Evolutionary conservation across 2,329 filamentous ascomycete genomes (phyloP), one percentile per base, ranked within the genome.

Genomic region (Pseudocercospora macadamiae): DNA sequence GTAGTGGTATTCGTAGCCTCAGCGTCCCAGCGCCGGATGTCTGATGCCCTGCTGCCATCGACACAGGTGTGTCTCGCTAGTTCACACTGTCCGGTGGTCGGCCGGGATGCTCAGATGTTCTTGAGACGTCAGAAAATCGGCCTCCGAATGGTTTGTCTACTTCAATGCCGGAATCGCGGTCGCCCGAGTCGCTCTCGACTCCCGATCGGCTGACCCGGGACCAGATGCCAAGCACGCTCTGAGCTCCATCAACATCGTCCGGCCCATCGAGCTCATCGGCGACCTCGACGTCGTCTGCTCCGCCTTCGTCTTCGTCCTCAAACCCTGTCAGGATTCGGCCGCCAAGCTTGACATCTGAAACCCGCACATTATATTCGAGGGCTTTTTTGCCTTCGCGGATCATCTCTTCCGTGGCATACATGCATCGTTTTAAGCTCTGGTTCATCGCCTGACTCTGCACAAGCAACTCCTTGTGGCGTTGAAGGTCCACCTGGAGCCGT

Each of bases 371-470:
- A 71, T 96, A 96, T 48, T 89, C 88, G 2, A 99, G 82, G 0
- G 95, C 95, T 71, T 91, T 93, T 70, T 87, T 89, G 4, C 89
- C 95, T 67, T 97, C 92, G 49, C 85, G 88, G 73, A 99, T 96
- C 44, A 99, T 82, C 63, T 90, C 88, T 71, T 99, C 93, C 0
- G 93, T 96, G 84, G 91, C 93, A 65, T 87, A 87, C 30, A 97
- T 82, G 73, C 95, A 99, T 48, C 91, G 84, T 74, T 91, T 96
- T 45, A 99, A 83, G 73, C 90, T 96, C 73, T 96, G 90, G 71
- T 97, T 97, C 81, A 97, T 92, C 77, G 92, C 96, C 70, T 97
- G 92, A 66, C 89, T 95, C 72, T 96, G 93, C 36, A 92, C 80
- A 7, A 99, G 83, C 1, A 97, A 80, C 70, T 96, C 89, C 65